A percentile compares a stretch with the other conserved stretches of the same genome.
Evolutionary conservation across 1,284 basidiomycete species (phyloP).

Genomic region (Fistulina hepatica): DNA sequence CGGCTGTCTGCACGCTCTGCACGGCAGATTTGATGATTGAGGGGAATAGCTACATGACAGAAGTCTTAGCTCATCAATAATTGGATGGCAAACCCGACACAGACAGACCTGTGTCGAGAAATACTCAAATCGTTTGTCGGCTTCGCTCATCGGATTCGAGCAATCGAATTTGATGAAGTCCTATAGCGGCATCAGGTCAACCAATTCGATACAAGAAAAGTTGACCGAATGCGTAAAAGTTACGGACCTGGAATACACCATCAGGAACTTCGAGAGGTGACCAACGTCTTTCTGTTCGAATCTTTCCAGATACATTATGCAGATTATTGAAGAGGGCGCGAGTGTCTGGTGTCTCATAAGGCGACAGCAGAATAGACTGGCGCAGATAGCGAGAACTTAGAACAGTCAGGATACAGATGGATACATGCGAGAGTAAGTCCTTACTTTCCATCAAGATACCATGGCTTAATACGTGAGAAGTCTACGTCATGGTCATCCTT

Average conservation of each 20-base stretch:
- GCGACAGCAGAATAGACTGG: constrained; percentile 82
- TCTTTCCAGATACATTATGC: constrained; percentile 79
- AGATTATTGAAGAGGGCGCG: constrained; percentile 72
- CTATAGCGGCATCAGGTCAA: constrained; percentile 25
- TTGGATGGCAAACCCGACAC: not conserved
- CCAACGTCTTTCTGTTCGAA: constrained; percentile 60
- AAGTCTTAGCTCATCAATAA: not conserved
- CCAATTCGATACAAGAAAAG: not conserved
- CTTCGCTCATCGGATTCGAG: constrained; percentile 63
- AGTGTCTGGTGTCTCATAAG: constrained; percentile 85
- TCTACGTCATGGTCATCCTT: constrained; percentile 90
- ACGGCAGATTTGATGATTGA: constrained; percentile 83
- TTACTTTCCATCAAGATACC: constrained; percentile 91
- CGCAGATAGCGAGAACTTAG: constrained; percentile 70
- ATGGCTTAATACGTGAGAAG: constrained; percentile 94
- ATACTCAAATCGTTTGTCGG: constrained; percentile 76
- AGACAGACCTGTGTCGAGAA: constrained; percentile 75
- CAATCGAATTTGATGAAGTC: constrained; percentile 71
- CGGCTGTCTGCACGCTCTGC: constrained; percentile 75
- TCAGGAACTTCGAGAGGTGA: constrained; percentile 63
- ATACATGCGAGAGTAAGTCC: constrained; percentile 22
- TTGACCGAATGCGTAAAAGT: too few relatives aligned
- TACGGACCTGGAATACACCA: constrained; percentile 67
- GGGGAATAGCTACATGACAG: constrained; percentile 71
- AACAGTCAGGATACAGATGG: not conserved